phyloP scores from a whole-genome alignment of 495 filamentous ascomycete genomes.

The Aspergillus baeticus region DNA sequence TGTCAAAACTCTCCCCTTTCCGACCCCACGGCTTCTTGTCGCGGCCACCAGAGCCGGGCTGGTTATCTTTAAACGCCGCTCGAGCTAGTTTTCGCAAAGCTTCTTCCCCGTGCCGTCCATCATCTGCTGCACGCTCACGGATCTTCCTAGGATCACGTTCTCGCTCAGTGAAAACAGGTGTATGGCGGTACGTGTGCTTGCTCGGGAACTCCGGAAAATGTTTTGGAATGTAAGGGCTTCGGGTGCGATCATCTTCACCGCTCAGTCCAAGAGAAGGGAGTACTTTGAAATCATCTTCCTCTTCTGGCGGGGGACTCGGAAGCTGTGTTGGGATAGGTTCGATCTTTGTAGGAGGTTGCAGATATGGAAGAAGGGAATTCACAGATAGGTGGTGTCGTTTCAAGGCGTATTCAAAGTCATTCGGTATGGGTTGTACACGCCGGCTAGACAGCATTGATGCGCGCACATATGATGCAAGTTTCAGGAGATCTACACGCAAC shows the following conservation, averaged over 20 bases:
- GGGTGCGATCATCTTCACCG: slow-evolving; percentile 46
- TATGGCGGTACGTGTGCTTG: slow-evolving; percentile 70
- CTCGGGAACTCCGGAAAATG: slow-evolving; percentile 71
- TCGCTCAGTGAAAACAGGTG: slow-evolving; percentile 62
- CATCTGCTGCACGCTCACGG: slow-evolving; percentile 68
- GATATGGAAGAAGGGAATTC: slow-evolving; percentile 39
- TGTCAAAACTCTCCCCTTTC: slow-evolving; percentile 43
- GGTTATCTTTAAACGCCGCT: slow-evolving; percentile 46
- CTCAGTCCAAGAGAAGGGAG: slow-evolving; percentile 55
- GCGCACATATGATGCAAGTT: slow-evolving; percentile 54
- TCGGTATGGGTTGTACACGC: slow-evolving; percentile 60
- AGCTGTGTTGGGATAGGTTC: slow-evolving; percentile 35
- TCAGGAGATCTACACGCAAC: slow-evolving; percentile 51
- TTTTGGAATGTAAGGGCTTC: slow-evolving; percentile 57
- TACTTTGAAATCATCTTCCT: slow-evolving; percentile 34
- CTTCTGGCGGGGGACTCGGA: slow-evolving; percentile 48
- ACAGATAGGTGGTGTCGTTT: slow-evolving; percentile 31
- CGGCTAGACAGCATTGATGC: slow-evolving; percentile 61
- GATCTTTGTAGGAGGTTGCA: slow-evolving; percentile 36
- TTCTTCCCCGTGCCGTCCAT: slow-evolving; percentile 71
- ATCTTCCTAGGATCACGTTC: slow-evolving; percentile 70
- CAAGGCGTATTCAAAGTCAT: slow-evolving; percentile 69
- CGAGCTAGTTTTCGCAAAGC: slow-evolving; percentile 66
- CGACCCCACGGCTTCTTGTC: slow-evolving; percentile 48
- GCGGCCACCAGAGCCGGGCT: slow-evolving; percentile 32